phyloP scores from a whole-genome alignment of 352 stramenopile species.

The Globisporangium barbulae region DNA sequence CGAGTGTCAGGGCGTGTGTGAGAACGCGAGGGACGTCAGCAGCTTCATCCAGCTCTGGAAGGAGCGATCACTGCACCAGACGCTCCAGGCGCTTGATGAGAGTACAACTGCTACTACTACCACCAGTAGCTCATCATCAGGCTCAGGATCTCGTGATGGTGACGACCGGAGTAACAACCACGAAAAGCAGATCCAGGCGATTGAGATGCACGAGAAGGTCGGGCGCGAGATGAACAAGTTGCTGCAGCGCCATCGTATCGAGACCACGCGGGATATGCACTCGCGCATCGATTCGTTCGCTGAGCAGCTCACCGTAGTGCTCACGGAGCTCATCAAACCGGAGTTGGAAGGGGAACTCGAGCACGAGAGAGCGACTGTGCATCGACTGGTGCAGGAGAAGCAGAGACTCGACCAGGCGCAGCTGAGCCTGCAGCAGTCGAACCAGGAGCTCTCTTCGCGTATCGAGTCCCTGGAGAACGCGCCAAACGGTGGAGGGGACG shows the following conservation, averaged over 20 bases:
- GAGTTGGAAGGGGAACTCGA: constrained; percentile 39
- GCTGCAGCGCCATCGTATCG: constrained; percentile 22
- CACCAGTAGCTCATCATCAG: neutral
- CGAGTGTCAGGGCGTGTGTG: constrained; percentile 10
- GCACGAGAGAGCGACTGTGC: constrained; percentile 22
- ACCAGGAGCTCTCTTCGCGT: constrained; percentile 24
- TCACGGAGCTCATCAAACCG: constrained; percentile 30
- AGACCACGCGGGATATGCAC: constrained; percentile 19
- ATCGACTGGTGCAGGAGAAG: constrained; percentile 33
- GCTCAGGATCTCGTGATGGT: neutral
- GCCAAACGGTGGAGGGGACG: constrained; percentile 37
- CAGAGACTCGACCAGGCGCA: constrained; percentile 21
- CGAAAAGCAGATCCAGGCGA: constrained; percentile 52
- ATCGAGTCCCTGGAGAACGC: constrained; percentile 38
- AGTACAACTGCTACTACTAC: neutral
- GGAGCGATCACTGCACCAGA: constrained; percentile 55
- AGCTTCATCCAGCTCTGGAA: constrained; percentile 53
- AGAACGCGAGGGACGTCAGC: constrained; percentile 21
- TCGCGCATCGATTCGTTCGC: constrained; percentile 32
- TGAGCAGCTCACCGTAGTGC: constrained; percentile 20
- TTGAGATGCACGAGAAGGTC: constrained; percentile 50
- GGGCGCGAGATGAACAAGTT: constrained; percentile 36
- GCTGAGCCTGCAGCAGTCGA: constrained; percentile 20
- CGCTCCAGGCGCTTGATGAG: constrained; percentile 40
- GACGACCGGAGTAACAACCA: neutral